Percentiles rank a stretch among this genome's conserved stretches.
Conservation (phyloP, 176 grass and related monocot genomes). For the Oryza longistaminata region DNA sequence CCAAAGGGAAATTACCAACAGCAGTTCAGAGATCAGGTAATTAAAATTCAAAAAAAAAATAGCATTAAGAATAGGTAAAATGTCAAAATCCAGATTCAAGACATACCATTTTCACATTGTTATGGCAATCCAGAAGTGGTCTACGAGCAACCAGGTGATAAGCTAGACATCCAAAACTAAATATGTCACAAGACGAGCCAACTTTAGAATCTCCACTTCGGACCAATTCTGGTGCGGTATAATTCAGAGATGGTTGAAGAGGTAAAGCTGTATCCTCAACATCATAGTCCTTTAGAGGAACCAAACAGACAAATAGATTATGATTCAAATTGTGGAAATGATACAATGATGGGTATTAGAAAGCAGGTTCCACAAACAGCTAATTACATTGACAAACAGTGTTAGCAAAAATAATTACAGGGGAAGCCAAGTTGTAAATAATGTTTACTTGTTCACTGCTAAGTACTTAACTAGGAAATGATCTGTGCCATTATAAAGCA, state of each 20-base stretch:
- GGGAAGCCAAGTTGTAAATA: neutral
- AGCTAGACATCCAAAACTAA: slow-evolving; percentile 95
- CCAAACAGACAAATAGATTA: slow-evolving; percentile 29
- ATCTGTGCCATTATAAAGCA: neutral
- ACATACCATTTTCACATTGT: slow-evolving; percentile 98
- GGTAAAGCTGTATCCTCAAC: slow-evolving; percentile 88
- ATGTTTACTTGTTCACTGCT: slow-evolving; percentile 1
- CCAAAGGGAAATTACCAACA: neutral
- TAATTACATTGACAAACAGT: slow-evolving; percentile 5
- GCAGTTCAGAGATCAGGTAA: neutral
- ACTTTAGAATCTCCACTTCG: slow-evolving; percentile 67
- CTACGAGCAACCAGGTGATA: slow-evolving; percentile 83
- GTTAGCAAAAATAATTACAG: slow-evolving; percentile 10
- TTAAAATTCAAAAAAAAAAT: slow-evolving; percentile 24
- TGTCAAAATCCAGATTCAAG: slow-evolving; percentile 13
- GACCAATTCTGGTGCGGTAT: slow-evolving; percentile 96
- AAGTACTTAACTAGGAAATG: neutral
- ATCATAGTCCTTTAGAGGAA: slow-evolving; percentile 89
- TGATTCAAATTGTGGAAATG: neutral
- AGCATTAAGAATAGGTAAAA: slow-evolving; percentile 20
- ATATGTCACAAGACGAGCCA: slow-evolving; percentile 77
- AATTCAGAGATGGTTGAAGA: slow-evolving; percentile 91
- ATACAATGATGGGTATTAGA: slow-evolving; percentile 2
- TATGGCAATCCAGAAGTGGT: slow-evolving; percentile 95
- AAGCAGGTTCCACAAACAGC: neutral